Evolutionary conservation across 2,329 filamentous ascomycete genomes (phyloP), one percentile per base, ranked within the genome.

Genomic region (Clarireedia paspali): DNA sequence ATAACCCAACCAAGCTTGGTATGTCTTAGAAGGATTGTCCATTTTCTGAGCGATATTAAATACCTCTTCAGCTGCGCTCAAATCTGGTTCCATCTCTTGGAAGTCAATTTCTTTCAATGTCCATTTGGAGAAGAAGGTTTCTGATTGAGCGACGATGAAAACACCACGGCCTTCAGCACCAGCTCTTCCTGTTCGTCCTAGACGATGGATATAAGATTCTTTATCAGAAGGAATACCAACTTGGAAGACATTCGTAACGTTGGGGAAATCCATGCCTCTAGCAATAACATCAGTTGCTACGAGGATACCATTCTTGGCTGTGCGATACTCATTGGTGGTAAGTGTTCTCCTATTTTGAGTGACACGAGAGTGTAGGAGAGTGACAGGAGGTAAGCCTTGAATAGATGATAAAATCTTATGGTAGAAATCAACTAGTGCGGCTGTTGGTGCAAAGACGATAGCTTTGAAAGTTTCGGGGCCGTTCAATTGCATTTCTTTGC

Each of bases 401-500:
- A 59, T 60, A 55, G 49, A 50, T 4, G 57, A 51, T 52, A 91
- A 81, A 23, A 86, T 72, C 15, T 79, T 74, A 20, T 78, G 74
- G 23, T 83, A 82, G 48, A 91, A 75, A 56, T 84, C 77, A 46
- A 91, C 88, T 60, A 87, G 79, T 24, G 82, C 80, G 0, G 88
- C 95, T 23, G 87, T 89, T 65, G 88, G 88, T 70, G 92, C 87
- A 74, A 96, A 99, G 44, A 96, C 76, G 58, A 99, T 95, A n/a
- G 90, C 89, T 78, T 99, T 99, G 81, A 97, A 96, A 60, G 76
- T 73, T 60, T 71, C 66, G 60, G 70, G 63, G 2, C 61, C 64
- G 20, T 73, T 69, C 24, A 74, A 72, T 30, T 75, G 63, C n/a
- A 77, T 70, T 63, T 87, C 83, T 38, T 80, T 78, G 54, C 84